Percentiles rank a stretch among this genome's conserved stretches.
Evolutionary conservation across 768 basidiomycete genomes (phyloP).

Genomic region (Exsudoporus frostii): DNA sequence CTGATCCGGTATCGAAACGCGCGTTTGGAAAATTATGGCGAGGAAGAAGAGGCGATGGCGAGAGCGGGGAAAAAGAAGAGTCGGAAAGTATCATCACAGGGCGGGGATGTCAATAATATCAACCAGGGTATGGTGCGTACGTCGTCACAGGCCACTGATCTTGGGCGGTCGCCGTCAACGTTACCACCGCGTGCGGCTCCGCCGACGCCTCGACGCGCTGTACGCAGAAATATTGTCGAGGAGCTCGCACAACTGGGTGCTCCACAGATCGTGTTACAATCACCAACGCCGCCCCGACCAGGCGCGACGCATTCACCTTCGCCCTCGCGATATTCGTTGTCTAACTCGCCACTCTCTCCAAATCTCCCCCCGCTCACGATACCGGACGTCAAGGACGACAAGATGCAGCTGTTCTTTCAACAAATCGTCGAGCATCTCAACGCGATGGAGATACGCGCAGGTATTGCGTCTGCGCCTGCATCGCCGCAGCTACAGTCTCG

Average conservation of each 20-base stretch:
- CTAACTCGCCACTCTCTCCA: slow-evolving; percentile 33
- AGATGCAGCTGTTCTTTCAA: slow-evolving; percentile 80
- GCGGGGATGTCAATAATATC: slow-evolving; percentile 22
- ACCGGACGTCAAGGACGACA: slow-evolving; percentile 71
- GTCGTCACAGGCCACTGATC: slow-evolving; percentile 24
- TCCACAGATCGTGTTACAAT: slow-evolving; percentile 27
- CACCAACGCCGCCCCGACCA: slow-evolving; percentile 25
- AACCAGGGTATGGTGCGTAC: slow-evolving; percentile 21
- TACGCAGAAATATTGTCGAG: slow-evolving; percentile 28
- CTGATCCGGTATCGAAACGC: slow-evolving; percentile 80
- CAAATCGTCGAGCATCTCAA: slow-evolving; percentile 82
- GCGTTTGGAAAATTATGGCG: slow-evolving; percentile 70
- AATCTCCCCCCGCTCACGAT: slow-evolving; percentile 49
- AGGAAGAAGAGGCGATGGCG: slow-evolving; percentile 53
- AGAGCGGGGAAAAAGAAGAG: slow-evolving; percentile 34
- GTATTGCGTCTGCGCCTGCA: slow-evolving; percentile 12
- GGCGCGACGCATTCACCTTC: slow-evolving; percentile 19
- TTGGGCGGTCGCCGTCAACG: slow-evolving; percentile 32
- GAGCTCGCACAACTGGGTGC: slow-evolving; percentile 12
- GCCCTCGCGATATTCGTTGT: slow-evolving; percentile 25
- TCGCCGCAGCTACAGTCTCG: slow-evolving; percentile 14
- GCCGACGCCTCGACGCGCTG: slow-evolving; percentile 61
- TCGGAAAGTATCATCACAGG: slow-evolving; percentile 32
- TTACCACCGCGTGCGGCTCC: slow-evolving; percentile 55
- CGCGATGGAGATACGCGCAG: slow-evolving; percentile 59